phyloP scores from a whole-genome alignment of 148 eudicot genomes.

The Vaccinium vitisidaea region DNA sequence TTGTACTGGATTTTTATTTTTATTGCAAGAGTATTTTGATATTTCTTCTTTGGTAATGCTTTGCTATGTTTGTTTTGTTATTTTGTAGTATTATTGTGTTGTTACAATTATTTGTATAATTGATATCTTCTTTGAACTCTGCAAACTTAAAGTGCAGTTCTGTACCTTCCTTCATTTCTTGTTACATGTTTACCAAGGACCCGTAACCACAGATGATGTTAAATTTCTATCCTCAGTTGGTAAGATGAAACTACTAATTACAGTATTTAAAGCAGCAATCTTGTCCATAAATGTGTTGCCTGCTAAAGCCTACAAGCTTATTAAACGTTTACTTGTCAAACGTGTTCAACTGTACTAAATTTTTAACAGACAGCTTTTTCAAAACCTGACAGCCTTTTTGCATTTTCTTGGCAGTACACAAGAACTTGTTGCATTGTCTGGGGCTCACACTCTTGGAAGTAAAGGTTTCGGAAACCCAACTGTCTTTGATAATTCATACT shows the following conservation, averaged over 20 bases:
- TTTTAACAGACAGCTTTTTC: neutral
- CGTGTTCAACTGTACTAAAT: neutral
- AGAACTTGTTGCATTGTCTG: slow-evolving; percentile 88
- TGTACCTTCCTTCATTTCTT: neutral
- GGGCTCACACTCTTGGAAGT: slow-evolving; percentile 92
- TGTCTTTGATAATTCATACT: slow-evolving; percentile 87
- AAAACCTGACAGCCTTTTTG: slow-evolving; percentile 1
- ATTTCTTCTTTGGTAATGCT: neutral
- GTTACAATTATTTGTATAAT: neutral
- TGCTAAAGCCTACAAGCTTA: neutral
- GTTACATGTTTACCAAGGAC: neutral
- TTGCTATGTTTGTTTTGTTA: neutral
- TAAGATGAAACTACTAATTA: neutral
- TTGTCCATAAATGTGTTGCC: neutral
- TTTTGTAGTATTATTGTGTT: neutral
- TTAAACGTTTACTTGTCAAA: neutral
- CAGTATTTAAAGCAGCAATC: neutral
- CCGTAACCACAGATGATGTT: neutral
- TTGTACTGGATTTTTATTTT: neutral
- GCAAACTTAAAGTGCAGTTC: neutral
- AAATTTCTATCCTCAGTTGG: neutral
- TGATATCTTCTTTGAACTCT: neutral
- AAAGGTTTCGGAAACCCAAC: slow-evolving; percentile 91
- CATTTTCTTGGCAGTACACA: slow-evolving; percentile 56
- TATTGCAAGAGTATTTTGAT: neutral